phyloP scores from a whole-genome alignment of 2,329 filamentous ascomycete species.

The Colletotrichum plurivorum region DNA sequence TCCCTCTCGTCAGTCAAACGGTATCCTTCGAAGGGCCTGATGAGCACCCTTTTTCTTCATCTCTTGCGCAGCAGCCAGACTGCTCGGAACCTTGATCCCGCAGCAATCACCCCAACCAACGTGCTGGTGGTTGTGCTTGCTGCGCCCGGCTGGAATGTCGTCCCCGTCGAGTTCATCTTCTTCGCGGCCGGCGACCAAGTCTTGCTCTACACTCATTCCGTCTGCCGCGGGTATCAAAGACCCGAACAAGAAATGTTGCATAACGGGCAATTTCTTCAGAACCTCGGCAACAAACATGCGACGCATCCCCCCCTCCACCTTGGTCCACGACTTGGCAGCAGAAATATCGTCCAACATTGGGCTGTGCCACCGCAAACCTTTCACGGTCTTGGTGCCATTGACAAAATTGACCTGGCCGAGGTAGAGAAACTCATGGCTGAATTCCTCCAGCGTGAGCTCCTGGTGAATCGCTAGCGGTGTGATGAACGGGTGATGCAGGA shows the following conservation, averaged over 20 bases:
- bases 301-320: constrained; percentile 95
- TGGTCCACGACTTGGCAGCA: constrained; percentile 88
- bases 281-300: constrained; percentile 98
- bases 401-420: constrained; percentile 94
- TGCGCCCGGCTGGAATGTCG: constrained; percentile 68
- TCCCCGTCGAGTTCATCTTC: constrained; percentile 69
- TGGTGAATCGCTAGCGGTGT: constrained; percentile 89
- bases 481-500: constrained; percentile 86
- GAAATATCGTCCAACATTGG: constrained; percentile 99
- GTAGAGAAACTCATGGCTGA: constrained; percentile 86
- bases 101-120: constrained; percentile 95
- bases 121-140: constrained; percentile 79
- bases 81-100: constrained; percentile 96
- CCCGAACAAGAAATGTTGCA: constrained; percentile 98
- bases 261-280: constrained; percentile 92
- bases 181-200: constrained; percentile 60
- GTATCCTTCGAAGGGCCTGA: constrained; percentile 78
- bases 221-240: constrained; percentile 84
- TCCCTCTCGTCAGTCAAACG: constrained; percentile 75
- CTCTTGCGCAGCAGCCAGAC: constrained; percentile 90
- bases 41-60: constrained; percentile 80
- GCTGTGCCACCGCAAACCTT: constrained; percentile 94
- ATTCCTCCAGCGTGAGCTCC: constrained; percentile 88
- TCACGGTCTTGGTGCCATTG: constrained; percentile 95
- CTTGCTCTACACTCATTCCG: constrained; percentile 81